These are phyloP conservation scores for Penicillium waksmanii DNA, from an alignment of 495 filamentous ascomycete species.

Conservation along the genomic window DNA sequence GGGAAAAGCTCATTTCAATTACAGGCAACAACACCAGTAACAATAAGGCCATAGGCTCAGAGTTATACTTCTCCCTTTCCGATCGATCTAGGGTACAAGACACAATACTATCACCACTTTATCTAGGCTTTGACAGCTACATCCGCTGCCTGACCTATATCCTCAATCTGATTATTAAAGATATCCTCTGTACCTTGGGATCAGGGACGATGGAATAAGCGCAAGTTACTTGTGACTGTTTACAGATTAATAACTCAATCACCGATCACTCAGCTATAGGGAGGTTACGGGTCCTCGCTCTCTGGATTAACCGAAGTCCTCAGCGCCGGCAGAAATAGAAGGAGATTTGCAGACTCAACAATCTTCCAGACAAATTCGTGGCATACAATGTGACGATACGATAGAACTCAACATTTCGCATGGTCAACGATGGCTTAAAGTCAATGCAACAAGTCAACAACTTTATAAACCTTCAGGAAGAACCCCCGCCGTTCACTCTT, in stretches of 20 bases:
- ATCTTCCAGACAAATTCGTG: constrained; percentile 10
- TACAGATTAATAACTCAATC: background rate
- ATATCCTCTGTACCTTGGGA: constrained; percentile 14
- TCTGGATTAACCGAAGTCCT: constrained; percentile 20
- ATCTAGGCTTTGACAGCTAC: constrained; percentile 15
- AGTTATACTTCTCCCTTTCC: constrained; percentile 12
- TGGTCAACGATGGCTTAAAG: too few relatives aligned
- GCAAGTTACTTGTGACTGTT: too few relatives aligned
- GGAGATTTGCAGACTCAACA: constrained; percentile 2
- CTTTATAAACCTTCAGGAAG: background rate
- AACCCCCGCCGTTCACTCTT: background rate
- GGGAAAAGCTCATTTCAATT: background rate
- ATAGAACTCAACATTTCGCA: constrained; percentile 15
- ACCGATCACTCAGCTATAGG: constrained; percentile 8
- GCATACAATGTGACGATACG: constrained; percentile 15
- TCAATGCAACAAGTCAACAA: too few relatives aligned
- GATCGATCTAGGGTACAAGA: too few relatives aligned
- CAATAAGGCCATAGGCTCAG: constrained; percentile 3
- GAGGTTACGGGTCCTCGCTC: constrained; percentile 13
- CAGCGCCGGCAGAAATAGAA: constrained; percentile 17
- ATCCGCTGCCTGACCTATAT: constrained; percentile 20
- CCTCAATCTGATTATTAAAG: constrained; percentile 18
- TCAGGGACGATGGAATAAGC: background rate
- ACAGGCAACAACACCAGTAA: constrained; percentile 6
- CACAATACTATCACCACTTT: background rate